Evolutionary conservation across 192 early-diverging fungal species (phyloP).

Genomic region (Coemansia sp.): DNA sequence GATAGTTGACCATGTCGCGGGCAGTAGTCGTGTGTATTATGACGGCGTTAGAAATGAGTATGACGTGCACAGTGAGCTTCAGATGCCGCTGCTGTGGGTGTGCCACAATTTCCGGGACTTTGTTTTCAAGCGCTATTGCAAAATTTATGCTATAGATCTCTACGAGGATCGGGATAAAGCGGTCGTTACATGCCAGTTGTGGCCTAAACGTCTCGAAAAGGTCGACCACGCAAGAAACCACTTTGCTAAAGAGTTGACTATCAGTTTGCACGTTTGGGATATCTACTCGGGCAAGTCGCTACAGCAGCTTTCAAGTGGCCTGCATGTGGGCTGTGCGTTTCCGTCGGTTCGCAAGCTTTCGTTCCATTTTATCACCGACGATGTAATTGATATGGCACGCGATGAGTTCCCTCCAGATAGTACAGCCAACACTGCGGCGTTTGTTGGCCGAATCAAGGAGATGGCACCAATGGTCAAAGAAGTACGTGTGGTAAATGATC

Average conservation of each 20-base stretch:
- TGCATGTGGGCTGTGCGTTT: not conserved
- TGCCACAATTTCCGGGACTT: not conserved
- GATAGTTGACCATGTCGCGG: slow-evolving; percentile 4
- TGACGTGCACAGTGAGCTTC: not conserved
- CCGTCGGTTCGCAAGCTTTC: not conserved
- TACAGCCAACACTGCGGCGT: not conserved
- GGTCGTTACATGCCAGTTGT: not conserved
- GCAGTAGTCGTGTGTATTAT: not conserved
- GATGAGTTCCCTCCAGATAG: not conserved
- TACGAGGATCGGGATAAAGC: not conserved
- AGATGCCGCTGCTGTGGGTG: not conserved
- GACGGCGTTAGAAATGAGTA: not conserved
- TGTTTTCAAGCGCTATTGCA: not conserved
- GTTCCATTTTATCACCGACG: not conserved
- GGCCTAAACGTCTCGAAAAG: not conserved
- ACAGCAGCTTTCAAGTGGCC: not conserved
- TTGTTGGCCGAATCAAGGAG: not conserved
- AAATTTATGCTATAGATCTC: not conserved
- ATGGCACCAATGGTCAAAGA: not conserved
- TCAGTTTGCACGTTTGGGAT: not conserved
- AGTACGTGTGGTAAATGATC: not conserved
- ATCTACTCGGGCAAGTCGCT: not conserved
- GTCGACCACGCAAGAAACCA: not conserved
- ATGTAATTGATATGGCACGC: not conserved
- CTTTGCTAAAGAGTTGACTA: not conserved